Base-by-base conservation (phyloP, 1,139 yeast species). In the Pichia sp. region DNA sequence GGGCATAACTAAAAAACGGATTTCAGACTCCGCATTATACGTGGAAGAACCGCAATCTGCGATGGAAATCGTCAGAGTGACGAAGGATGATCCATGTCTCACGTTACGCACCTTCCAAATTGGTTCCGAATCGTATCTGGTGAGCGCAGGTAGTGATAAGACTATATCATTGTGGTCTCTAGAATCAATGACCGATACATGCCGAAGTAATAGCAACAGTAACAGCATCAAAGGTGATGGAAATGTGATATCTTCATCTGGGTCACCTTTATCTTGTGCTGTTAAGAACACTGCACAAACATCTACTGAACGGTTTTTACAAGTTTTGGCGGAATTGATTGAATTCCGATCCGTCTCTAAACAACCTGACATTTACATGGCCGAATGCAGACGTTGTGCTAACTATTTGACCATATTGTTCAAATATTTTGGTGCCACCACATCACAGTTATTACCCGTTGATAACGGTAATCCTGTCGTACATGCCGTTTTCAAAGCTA, bases 341-440 rank as follows among this genome's bases (percentile, higher is more conserved):
- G 62, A 82, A 1, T 87, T 67, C 58, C 75, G 72, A 48, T 86
- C 97, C 0, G 82, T 91, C 10, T 83, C 94, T 11, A 80, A 80
- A 45, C 69, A 69, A 32, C 86, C 85, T 1, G 73, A 74, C 15
- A 55, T 66, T 29, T 78, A 72, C 52, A 69, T 83, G 50, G 84
- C 83, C 46, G 94, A 87, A 31, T 81, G 93, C 7, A 73, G 96
- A 42, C 74, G 81, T 31, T 91, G 98, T 63, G 96, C 97, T 0
- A 77, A 79, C 30, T 84, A 70, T 47, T 59, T 91, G 41, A 69
- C 76, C 25, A 71, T 74, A 39, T 59, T 88, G 21, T 66, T 87
- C 37, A 69, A 72, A 32, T 71, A 66, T 28, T 66, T 84, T 44
- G 96, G 97, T 3, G 96, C 95, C 1, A 59, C 59, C 11, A 65